Percentiles rank a stretch among this genome's conserved stretches.
These are phyloP conservation scores for Sclerotinia subarctica DNA, from an alignment of 2,329 filamentous ascomycete species.

Conservation along the genomic window DNA sequence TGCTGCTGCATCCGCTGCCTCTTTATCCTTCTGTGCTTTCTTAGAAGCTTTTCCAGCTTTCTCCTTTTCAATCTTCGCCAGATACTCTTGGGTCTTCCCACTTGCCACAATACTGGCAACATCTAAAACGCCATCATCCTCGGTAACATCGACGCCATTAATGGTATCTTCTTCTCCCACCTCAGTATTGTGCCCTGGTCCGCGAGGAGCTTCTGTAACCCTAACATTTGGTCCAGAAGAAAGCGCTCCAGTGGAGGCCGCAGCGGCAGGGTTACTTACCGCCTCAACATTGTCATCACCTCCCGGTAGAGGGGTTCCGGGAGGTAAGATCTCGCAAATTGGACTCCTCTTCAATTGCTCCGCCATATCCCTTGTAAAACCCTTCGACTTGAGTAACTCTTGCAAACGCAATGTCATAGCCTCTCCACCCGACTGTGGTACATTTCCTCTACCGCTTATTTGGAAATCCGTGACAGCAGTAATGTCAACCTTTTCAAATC, in stretches of 20 bases:
- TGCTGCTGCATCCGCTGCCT: conserved; percentile 47
- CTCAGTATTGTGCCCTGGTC: conserved; percentile 28
- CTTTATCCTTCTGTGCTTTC: conserved; percentile 50
- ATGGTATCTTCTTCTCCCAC: conserved; percentile 38
- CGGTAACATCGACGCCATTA: conserved; percentile 44
- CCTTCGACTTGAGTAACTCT: conserved; percentile 59
- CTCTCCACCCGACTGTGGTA: conserved; percentile 74
- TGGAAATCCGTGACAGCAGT: conserved; percentile 85
- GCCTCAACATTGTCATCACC: conserved; percentile 46
- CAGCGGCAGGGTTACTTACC: conserved; percentile 37
- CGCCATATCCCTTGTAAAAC: conserved; percentile 63
- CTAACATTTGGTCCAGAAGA: conserved; percentile 38
- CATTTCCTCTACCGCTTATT: conserved; percentile 60
- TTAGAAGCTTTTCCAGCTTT: conserved; percentile 50
- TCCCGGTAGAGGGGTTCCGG: conserved; percentile 45
- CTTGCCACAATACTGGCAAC: conserved; percentile 82
- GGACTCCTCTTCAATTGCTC: conserved; percentile 66
- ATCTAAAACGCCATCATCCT: conserved; percentile 73
- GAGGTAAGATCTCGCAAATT: conserved; percentile 65
- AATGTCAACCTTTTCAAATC: conserved; percentile 87
- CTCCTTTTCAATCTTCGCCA: conserved; percentile 79
- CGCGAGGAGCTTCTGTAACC: conserved; percentile 35
- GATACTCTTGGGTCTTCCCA: conserved; percentile 76
- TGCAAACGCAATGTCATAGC: conserved; percentile 74
- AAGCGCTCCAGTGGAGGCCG: conserved; percentile 37